Conservation (phyloP, 768 basidiomycete genomes). For the Dentipellis fragilis region DNA sequence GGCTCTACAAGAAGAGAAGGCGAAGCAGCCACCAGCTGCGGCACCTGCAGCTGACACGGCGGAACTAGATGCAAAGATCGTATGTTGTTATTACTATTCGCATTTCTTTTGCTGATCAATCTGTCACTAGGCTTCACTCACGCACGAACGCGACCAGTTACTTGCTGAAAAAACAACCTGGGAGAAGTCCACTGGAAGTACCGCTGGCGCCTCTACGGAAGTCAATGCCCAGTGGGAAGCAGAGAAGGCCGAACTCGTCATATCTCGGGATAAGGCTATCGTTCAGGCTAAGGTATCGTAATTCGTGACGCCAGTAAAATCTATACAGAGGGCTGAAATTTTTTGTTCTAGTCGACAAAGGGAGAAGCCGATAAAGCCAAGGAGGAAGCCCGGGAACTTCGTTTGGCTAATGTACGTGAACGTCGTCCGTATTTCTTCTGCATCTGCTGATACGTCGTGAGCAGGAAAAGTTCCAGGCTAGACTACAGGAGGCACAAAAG, state of each 20-base stretch:
- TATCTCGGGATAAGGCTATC: constrained; percentile 50
- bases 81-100: constrained; percentile 15
- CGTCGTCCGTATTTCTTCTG: background rate
- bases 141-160: constrained; percentile 51
- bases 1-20: constrained; percentile 27
- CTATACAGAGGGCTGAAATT: background rate
- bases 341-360: constrained; percentile 9
- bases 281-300: constrained; percentile 46
- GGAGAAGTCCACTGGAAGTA: constrained; percentile 19
- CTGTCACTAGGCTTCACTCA: constrained; percentile 34
- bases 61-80: constrained; percentile 21
- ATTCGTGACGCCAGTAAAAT: background rate
- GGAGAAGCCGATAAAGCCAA: constrained; percentile 16
- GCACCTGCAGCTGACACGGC: constrained; percentile 7
- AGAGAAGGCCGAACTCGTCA: constrained; percentile 49
- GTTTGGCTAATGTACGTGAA: constrained; percentile 14
- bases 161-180: constrained; percentile 47
- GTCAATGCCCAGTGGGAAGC: constrained; percentile 38
- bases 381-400: constrained; percentile 16
- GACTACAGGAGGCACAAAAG: constrained; percentile 40
- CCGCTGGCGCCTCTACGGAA: constrained; percentile 17
- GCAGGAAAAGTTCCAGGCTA: constrained; percentile 39
- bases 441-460: background rate
- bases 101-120: background rate
- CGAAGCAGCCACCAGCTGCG: constrained; percentile 7